Evolutionary conservation across 306 rosid genomes (phyloP).

Genomic region (Trichosanthes truncata): DNA sequence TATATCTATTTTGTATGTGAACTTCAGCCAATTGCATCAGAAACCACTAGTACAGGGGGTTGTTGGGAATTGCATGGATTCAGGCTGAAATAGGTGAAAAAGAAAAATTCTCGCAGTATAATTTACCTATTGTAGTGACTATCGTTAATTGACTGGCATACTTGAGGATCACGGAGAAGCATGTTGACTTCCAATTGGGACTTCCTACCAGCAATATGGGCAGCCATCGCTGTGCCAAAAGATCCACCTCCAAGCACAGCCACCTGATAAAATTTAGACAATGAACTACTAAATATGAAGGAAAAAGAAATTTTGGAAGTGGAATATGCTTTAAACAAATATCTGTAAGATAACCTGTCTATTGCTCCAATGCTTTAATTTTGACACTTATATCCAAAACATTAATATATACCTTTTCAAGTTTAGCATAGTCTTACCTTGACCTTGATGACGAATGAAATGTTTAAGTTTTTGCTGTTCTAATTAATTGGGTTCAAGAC

Average conservation of each 20-base stretch:
- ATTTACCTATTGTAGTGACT: slow-evolving; percentile 52
- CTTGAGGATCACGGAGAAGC: slow-evolving; percentile 78
- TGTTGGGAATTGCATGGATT: neutral
- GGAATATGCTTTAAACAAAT: neutral
- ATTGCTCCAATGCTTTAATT: neutral
- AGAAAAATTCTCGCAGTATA: neutral
- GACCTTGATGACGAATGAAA: neutral
- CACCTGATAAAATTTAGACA: slow-evolving; percentile 28
- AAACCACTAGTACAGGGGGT: neutral
- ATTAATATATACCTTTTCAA: neutral
- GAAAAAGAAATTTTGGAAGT: neutral
- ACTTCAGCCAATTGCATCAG: neutral
- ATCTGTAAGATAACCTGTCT: neutral
- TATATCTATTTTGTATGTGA: neutral
- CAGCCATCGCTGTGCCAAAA: slow-evolving; percentile 96
- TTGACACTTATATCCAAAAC: neutral
- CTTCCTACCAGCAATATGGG: slow-evolving; percentile 78
- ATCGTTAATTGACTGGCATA: slow-evolving; percentile 67
- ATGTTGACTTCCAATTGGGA: slow-evolving; percentile 66
- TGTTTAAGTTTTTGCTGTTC: neutral
- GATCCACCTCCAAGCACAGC: slow-evolving; percentile 98
- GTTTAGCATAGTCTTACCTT: neutral
- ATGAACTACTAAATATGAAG: neutral
- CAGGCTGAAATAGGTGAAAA: neutral
- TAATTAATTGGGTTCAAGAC: neutral